Evolutionary conservation across 2,329 filamentous ascomycete species (phyloP).

Genomic region (Beauveria scarabaeidicola): DNA sequence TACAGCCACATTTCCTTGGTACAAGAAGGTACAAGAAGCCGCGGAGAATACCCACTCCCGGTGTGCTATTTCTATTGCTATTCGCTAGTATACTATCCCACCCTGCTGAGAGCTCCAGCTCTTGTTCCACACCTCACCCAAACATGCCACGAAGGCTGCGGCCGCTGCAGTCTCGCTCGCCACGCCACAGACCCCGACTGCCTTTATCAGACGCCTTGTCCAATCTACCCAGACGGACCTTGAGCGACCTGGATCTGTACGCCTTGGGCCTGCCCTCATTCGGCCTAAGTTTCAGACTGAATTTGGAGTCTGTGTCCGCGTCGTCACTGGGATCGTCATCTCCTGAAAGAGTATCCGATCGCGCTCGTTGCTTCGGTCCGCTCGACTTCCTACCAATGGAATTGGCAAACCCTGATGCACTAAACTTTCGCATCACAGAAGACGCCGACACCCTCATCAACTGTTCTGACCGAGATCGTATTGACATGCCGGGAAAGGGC

Average conservation of each 20-base stretch:
- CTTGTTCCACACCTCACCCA: background rate
- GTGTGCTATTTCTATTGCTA: conserved; percentile 4
- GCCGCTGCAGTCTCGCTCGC: conserved; percentile 9
- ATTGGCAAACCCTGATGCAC: conserved; percentile 68
- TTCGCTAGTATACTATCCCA: conserved; percentile 4
- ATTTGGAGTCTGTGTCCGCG: background rate
- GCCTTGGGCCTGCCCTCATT: conserved; percentile 1
- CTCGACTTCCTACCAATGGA: conserved; percentile 66
- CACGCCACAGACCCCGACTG: conserved; percentile 4
- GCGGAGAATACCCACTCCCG: background rate
- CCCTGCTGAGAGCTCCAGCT: background rate
- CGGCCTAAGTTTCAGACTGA: background rate
- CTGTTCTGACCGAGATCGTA: conserved; percentile 56
- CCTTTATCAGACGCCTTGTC: conserved; percentile 3
- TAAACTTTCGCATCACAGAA: conserved; percentile 80
- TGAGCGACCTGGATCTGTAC: conserved; percentile 6
- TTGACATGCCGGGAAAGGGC: conserved; percentile 75
- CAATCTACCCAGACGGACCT: conserved; percentile 7
- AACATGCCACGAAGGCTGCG: conserved; percentile 11
- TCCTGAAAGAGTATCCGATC: conserved; percentile 3
- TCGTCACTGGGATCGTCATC: conserved; percentile 4
- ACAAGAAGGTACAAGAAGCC: conserved; percentile 1
- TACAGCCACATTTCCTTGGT: conserved; percentile 5
- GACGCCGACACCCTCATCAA: conserved; percentile 72
- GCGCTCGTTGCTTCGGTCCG: conserved; percentile 33